Conservation (phyloP, 2,329 filamentous ascomycete genomes). For the Monosporascus sp. region DNA sequence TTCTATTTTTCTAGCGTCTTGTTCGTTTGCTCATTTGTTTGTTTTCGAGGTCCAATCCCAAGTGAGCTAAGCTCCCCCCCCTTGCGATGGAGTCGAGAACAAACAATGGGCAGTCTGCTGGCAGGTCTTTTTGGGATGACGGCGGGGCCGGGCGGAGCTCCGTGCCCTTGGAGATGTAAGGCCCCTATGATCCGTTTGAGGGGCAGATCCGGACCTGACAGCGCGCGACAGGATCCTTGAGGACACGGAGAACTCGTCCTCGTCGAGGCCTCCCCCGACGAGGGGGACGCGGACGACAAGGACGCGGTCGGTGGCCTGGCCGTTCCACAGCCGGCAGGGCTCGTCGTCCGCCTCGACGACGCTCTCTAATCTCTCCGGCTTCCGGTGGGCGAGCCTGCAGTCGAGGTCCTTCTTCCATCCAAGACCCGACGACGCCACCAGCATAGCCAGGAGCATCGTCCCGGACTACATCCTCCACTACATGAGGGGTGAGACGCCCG, state of each 20-base stretch:
- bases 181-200: neutral
- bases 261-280: slow-evolving; percentile 20
- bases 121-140: slow-evolving; percentile 21
- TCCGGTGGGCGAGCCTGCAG: slow-evolving; percentile 21
- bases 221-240: slow-evolving; percentile 18
- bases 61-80: neutral
- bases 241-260: slow-evolving; percentile 20
- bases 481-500: slow-evolving; percentile 50
- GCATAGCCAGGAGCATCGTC: slow-evolving; percentile 40
- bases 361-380: slow-evolving; percentile 20
- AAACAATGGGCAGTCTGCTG: slow-evolving; percentile 14
- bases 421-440: slow-evolving; percentile 22
- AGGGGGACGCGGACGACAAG: slow-evolving; percentile 12
- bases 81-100: slow-evolving; percentile 21
- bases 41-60: neutral
- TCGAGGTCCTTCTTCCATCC: slow-evolving; percentile 21
- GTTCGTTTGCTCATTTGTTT: neutral
- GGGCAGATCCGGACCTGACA: neutral
- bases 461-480: slow-evolving; percentile 53
- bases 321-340: slow-evolving; percentile 22
- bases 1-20: neutral
- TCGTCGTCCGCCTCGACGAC: slow-evolving; percentile 22
- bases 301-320: slow-evolving; percentile 23
- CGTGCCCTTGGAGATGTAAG: slow-evolving; percentile 24
- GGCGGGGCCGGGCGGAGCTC: slow-evolving; percentile 17